Conservation (phyloP, 768 basidiomycete genomes). For the Leucocoprinus leucothites region DNA sequence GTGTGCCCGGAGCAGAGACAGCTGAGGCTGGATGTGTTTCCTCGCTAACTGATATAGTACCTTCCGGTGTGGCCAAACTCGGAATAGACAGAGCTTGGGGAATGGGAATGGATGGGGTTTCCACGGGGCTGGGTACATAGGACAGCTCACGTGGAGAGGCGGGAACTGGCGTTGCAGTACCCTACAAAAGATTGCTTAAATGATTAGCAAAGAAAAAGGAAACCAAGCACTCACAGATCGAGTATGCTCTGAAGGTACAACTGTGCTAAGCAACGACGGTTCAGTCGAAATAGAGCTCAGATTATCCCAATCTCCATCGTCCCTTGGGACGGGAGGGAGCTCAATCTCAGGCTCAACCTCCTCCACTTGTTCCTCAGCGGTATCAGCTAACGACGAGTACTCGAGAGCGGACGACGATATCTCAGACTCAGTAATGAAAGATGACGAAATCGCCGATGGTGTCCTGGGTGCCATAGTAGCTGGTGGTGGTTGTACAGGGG, state of each 20-base stretch:
- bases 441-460: constrained; percentile 30
- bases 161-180: constrained; percentile 18
- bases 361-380: constrained; percentile 15
- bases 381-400: constrained; percentile 31
- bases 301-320: constrained; percentile 13
- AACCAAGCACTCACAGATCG: constrained; percentile 31
- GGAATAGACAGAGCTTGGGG: constrained; percentile 36
- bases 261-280: constrained; percentile 55
- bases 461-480: constrained; percentile 24
- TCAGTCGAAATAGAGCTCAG: constrained; percentile 45
- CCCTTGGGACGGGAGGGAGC: constrained; percentile 10
- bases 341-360: constrained; percentile 12
- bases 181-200: constrained; percentile 10
- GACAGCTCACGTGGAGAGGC: constrained; percentile 12
- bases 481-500: background rate
- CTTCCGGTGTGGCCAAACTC: constrained; percentile 38
- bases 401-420: constrained; percentile 18
- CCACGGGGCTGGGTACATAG: constrained; percentile 18
- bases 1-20: constrained; percentile 20
- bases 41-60: constrained; percentile 2
- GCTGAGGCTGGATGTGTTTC: background rate
- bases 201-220: background rate
- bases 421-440: constrained; percentile 43
- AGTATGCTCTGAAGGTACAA: constrained; percentile 16
- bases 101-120: constrained; percentile 8